phyloP scores from a whole-genome alignment of 768 basidiomycete species.

The Suillus paluster region DNA sequence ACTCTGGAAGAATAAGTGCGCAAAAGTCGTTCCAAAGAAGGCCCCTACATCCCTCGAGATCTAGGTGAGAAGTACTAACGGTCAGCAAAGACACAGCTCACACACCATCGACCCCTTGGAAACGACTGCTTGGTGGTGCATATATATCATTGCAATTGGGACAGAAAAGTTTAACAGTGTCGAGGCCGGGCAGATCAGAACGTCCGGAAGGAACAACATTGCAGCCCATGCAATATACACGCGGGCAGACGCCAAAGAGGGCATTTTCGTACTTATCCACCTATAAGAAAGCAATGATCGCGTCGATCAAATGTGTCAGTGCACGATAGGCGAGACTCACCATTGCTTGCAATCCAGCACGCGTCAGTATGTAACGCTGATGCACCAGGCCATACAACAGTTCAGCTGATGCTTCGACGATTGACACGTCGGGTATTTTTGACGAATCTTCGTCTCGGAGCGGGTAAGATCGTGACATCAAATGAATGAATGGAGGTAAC shows the following conservation, averaged over 20 bases:
- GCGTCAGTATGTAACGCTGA: conserved; percentile 95
- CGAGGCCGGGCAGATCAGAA: conserved; percentile 93
- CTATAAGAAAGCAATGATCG: conserved; percentile 46
- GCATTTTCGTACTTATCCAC: conserved; percentile 94
- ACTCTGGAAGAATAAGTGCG: conserved; percentile 97
- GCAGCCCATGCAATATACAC: conserved; percentile 89
- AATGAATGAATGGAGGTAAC: conserved; percentile 29
- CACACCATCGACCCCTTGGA: conserved; percentile 94
- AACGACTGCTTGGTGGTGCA: conserved; percentile 92
- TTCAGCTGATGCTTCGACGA: conserved; percentile 97
- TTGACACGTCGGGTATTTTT: conserved; percentile 98
- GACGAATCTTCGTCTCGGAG: conserved; percentile 82
- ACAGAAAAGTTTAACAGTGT: conserved; percentile 98
- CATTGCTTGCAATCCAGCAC: conserved; percentile 94
- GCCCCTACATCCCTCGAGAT: conserved; percentile 64
- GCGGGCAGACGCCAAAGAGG: conserved; percentile 92
- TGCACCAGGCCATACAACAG: conserved; percentile 97
- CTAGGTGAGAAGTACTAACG: conserved; percentile 15
- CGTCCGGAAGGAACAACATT: conserved; percentile 95
- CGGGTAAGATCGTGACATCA: conserved; percentile 21
- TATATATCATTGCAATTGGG: conserved; percentile 99
- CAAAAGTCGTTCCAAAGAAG: conserved; percentile 99
- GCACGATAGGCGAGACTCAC: conserved; percentile 45
- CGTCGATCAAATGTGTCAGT: conserved; percentile 16
- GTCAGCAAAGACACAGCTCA: conserved; percentile 17